Evolutionary conservation across 1,139 yeast genomes (phyloP).

Genomic region (Fermentozyma sake): DNA sequence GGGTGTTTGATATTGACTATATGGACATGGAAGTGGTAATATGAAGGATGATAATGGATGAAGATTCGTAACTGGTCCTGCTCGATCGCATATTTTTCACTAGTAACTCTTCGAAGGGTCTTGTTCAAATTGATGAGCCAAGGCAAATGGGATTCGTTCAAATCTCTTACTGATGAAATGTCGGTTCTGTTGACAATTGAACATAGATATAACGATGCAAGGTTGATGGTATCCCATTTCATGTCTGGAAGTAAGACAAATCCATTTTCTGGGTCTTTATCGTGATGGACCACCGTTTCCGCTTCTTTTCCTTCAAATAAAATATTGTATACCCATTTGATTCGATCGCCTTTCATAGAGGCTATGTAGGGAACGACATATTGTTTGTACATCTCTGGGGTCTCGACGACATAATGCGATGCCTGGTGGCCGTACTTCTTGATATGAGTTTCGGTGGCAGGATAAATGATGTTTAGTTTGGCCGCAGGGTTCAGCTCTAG

Average conservation of each 20-base stretch:
- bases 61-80: conserved; percentile 62
- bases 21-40: conserved; percentile 92
- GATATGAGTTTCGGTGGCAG: conserved; percentile 86
- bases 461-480: conserved; percentile 75
- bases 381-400: conserved; percentile 65
- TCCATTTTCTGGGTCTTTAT: conserved; percentile 51
- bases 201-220: conserved; percentile 70
- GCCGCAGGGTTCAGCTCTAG: conserved; percentile 52
- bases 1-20: conserved; percentile 73
- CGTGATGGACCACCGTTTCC: conserved; percentile 66
- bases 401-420: conserved; percentile 63
- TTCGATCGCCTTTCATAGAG: conserved; percentile 69
- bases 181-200: conserved; percentile 72
- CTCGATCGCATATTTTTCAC: conserved; percentile 32
- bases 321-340: conserved; percentile 90
- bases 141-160: conserved; percentile 52
- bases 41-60: conserved; percentile 92
- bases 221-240: conserved; percentile 85
- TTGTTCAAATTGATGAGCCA: conserved; percentile 48
- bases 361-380: conserved; percentile 73
- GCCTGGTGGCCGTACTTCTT: conserved; percentile 62
- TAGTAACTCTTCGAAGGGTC: conserved; percentile 45
- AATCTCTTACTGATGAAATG: conserved; percentile 73
- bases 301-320: conserved; percentile 78
- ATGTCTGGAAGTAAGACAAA: conserved; percentile 70